A percentile compares a stretch with the other conserved stretches of the same genome.
Conservation (phyloP, 2,329 filamentous ascomycete species). For the Lasiodiplodia gonubiensis region DNA sequence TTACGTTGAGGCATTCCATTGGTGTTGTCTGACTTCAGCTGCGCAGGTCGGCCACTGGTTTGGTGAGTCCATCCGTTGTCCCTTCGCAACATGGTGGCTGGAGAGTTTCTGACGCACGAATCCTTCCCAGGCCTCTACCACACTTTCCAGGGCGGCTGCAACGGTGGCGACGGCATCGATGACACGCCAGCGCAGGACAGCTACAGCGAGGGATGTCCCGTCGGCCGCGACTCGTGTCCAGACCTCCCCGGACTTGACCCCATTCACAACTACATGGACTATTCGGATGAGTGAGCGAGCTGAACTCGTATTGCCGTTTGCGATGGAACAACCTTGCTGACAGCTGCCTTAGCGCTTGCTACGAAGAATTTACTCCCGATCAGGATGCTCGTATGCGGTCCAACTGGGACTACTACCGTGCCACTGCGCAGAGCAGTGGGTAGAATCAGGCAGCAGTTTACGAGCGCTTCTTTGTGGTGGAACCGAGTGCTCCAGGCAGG, state of each 20-base stretch:
- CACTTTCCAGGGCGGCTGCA: slow-evolving; percentile 41
- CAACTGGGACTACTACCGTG: slow-evolving; percentile 33
- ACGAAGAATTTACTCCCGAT: slow-evolving; percentile 33
- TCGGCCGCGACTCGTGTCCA: slow-evolving; percentile 38
- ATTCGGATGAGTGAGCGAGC: slow-evolving; percentile 33
- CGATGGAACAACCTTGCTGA: slow-evolving; percentile 17
- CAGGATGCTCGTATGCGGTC: slow-evolving; percentile 32
- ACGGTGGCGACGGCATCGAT: slow-evolving; percentile 36
- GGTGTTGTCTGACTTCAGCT: neutral
- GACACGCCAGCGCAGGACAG: slow-evolving; percentile 39
- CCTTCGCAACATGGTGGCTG: too few relatives aligned
- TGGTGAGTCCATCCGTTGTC: slow-evolving; percentile 20
- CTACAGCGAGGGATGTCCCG: slow-evolving; percentile 35
- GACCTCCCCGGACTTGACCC: slow-evolving; percentile 37
- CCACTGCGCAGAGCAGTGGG: neutral
- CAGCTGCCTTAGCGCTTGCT: slow-evolving; percentile 31
- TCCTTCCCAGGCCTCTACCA: slow-evolving; percentile 35
- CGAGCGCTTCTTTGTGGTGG: too few relatives aligned
- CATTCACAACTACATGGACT: slow-evolving; percentile 45
- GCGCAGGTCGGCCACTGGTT: slow-evolving; percentile 45
- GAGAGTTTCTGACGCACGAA: neutral
- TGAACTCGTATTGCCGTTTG: neutral
- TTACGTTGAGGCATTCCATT: too few relatives aligned
- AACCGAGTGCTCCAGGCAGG: too few relatives aligned
- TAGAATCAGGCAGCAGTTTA: neutral